Base-by-base conservation (phyloP, 2,329 filamentous ascomycete species). In the Cladophialophora immunda region DNA sequence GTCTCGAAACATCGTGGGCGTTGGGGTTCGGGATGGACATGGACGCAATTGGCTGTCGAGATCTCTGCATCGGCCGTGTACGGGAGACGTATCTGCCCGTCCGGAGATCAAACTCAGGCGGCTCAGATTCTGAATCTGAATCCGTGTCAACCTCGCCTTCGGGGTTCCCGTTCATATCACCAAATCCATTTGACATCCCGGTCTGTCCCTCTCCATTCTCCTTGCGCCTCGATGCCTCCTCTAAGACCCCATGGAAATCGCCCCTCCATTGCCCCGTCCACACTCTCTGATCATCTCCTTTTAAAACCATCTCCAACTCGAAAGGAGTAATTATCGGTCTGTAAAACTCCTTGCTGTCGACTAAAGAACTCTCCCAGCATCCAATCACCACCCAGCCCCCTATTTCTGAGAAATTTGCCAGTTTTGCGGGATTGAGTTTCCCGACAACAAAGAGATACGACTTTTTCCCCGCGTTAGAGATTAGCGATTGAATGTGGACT, bases 301-400 rank as follows among this genome's bases (percentile, higher is more conserved):
- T 84, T 68, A 99, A 80, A 3, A 92, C 92, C 55, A 97, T 81
- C 61, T 89, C 89, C 63, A 98, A 82, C 83, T 99, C 95, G 77
- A 96, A 98, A 0, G 94, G 94, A n/a, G 95, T 99, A 47, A 98
- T 89, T 9, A 98, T 89, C 0, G 94, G 93, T 73, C 89, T 87
- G 85, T 90, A 98, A 76, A 97, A 97, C 6, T 91, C 92, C 65
- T 92, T 91, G 70, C 93, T 93, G 73, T 97, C 94, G 4, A 99
- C 87, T 58, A 98, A 81, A 67, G 92, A 93, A 77, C 94, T 97
- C 81, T 99, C 95, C 95, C 95, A 99, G 79, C 95, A 99, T 2
- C 95, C 94, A 9, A 99, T 92, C 0, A 98, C 93, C 0, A 98
- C 93, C 95, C 95, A 99, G 17, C 93, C 94, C 52, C 93, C 94